phyloP scores from a whole-genome alignment of 2,329 filamentous ascomycete genomes.

The Aspergillus clavatus region DNA sequence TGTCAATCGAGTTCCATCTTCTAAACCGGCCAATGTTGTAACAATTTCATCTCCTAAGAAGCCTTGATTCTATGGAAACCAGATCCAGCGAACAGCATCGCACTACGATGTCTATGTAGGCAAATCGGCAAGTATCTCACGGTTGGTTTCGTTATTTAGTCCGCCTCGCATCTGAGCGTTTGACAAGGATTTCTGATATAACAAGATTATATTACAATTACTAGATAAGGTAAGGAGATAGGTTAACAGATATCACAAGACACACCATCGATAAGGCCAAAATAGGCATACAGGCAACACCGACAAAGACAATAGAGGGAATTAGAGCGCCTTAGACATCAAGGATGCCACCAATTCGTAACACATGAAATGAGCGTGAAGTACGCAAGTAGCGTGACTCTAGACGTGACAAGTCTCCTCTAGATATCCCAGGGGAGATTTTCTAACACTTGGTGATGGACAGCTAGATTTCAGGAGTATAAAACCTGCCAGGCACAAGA shows the following conservation, averaged over 20 bases:
- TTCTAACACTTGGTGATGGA: background rate
- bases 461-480: background rate
- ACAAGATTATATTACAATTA: background rate
- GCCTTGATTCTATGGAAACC: no score
- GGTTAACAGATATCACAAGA: background rate
- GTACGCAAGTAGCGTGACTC: background rate
- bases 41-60: no score
- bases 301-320: background rate
- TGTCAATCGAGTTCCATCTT: background rate
- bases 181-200: background rate
- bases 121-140: no score
- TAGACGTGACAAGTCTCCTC: background rate
- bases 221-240: background rate
- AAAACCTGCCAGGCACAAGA: no score
- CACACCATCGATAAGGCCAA: background rate
- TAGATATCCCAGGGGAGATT: background rate
- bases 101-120: no score
- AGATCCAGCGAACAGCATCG: no score
- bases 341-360: background rate
- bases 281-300: background rate
- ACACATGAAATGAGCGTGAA: background rate
- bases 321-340: background rate
- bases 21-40: background rate
- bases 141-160: no score
- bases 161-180: no score